phyloP scores from a whole-genome alignment of 352 stramenopile species.

The Aphanomyces astaci region DNA sequence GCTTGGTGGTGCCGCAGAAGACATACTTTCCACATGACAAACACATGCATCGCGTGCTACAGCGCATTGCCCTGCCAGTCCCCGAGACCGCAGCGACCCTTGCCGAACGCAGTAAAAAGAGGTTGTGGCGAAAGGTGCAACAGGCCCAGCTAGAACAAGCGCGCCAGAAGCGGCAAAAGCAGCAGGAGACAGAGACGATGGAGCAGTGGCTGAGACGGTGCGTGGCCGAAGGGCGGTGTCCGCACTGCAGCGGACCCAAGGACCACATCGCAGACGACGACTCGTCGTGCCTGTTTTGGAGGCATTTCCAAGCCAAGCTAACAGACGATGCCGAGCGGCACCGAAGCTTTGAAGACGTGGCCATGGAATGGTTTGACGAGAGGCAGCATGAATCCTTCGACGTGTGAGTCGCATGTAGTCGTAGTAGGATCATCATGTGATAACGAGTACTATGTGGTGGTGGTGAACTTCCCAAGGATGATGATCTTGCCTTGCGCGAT shows the following conservation, averaged over 20 bases:
- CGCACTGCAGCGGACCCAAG: not conserved
- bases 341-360: not conserved
- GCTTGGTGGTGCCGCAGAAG: not conserved
- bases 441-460: not conserved
- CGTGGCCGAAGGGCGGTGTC: not conserved
- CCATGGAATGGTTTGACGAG: slow-evolving; percentile 2
- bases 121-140: not conserved
- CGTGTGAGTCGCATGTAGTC: not conserved
- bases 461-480: too few relatives aligned
- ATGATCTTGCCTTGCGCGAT: too few relatives aligned
- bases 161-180: not conserved
- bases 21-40: not conserved
- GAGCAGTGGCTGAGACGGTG: slow-evolving; percentile 1
- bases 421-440: not conserved
- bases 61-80: not conserved
- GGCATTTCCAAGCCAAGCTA: not conserved
- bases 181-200: not conserved
- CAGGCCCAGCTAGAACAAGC: not conserved
- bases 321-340: not conserved
- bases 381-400: not conserved
- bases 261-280: slow-evolving; percentile 3
- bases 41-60: not conserved
- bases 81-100: not conserved
- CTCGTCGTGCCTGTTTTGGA: not conserved
- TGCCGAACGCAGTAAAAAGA: not conserved